phyloP scores from a whole-genome alignment of 768 basidiomycete genomes.

The Leccinum obscurum region DNA sequence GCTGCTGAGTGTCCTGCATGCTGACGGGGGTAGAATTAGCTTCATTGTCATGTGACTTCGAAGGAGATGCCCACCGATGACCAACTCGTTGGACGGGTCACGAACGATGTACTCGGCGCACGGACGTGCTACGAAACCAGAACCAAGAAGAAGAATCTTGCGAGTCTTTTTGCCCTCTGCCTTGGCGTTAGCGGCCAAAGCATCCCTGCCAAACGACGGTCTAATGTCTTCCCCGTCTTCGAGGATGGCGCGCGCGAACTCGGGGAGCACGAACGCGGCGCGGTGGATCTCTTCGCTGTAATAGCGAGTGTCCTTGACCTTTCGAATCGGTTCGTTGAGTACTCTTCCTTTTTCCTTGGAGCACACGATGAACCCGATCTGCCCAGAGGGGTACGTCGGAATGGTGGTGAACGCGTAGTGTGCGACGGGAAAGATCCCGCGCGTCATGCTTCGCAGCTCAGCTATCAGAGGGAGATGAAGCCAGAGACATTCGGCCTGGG shows the following conservation, averaged over 20 bases:
- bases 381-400: constrained; percentile 97
- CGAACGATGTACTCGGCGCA: constrained; percentile 92
- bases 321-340: constrained; percentile 70
- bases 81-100: constrained; percentile 77
- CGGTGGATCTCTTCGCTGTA: constrained; percentile 83
- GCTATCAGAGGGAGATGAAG: constrained; percentile 87
- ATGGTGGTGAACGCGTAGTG: constrained; percentile 97
- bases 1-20: constrained; percentile 82
- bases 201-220: constrained; percentile 73
- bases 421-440: constrained; percentile 71
- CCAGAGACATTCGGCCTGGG: constrained; percentile 96
- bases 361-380: constrained; percentile 93
- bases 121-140: constrained; percentile 95
- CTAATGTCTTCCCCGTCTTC: constrained; percentile 69
- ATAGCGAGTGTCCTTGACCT: constrained; percentile 73
- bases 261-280: constrained; percentile 87
- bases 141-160: constrained; percentile 86
- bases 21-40: constrained; percentile 37
- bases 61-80: constrained; percentile 61
- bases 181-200: constrained; percentile 41
- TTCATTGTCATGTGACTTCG: not conserved
- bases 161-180: constrained; percentile 52
- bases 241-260: constrained; percentile 77
- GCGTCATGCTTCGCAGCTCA: constrained; percentile 67
- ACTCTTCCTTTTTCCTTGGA: constrained; percentile 73